A percentile compares a stretch with the other conserved stretches of the same genome.
Evolutionary conservation across 2,329 filamentous ascomycete species (phyloP).

Genomic region (Alternaria triticimaculans): DNA sequence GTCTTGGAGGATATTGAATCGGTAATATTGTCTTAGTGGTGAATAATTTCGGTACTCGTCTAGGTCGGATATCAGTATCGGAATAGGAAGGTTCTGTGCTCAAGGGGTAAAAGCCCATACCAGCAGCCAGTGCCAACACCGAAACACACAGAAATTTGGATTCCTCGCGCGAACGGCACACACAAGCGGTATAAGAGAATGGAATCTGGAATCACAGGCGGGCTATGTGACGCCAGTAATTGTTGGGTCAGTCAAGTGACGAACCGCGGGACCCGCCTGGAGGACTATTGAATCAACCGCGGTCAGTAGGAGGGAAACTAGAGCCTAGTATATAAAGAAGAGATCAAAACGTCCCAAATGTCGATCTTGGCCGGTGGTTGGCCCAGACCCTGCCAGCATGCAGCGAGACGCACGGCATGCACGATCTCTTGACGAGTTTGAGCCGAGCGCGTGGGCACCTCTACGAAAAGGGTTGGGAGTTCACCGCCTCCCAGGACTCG

Average conservation of each 20-base stretch:
- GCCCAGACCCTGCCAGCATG: slow-evolving; percentile 26
- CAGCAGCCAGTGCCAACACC: slow-evolving; percentile 34
- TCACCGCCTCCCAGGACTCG: slow-evolving; percentile 35
- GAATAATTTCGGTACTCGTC: slow-evolving; percentile 32
- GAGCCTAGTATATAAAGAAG: slow-evolving; percentile 19
- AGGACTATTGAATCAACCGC: slow-evolving; percentile 28
- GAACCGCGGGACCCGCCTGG: slow-evolving; percentile 27
- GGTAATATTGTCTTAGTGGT: slow-evolving; percentile 20
- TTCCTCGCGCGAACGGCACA: not conserved
- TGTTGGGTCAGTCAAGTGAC: slow-evolving; percentile 25
- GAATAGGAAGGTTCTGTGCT: slow-evolving; percentile 27
- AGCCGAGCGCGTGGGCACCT: slow-evolving; percentile 27
- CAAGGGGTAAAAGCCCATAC: slow-evolving; percentile 29
- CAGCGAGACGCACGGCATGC: slow-evolving; percentile 25
- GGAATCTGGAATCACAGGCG: slow-evolving; percentile 12
- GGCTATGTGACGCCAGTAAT: slow-evolving; percentile 23
- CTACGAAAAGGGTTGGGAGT: slow-evolving; percentile 25
- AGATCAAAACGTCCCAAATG: slow-evolving; percentile 22
- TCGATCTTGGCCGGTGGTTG: slow-evolving; percentile 32
- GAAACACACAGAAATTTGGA: slow-evolving; percentile 18
- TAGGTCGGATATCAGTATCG: slow-evolving; percentile 30
- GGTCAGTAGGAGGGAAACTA: slow-evolving; percentile 25
- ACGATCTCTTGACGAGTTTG: slow-evolving; percentile 23
- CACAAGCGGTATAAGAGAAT: slow-evolving; percentile 9
- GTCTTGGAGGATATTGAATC: slow-evolving; percentile 19